Conservation (phyloP, 2,329 filamentous ascomycete species). For the Thermothelomyces thermophilus region DNA sequence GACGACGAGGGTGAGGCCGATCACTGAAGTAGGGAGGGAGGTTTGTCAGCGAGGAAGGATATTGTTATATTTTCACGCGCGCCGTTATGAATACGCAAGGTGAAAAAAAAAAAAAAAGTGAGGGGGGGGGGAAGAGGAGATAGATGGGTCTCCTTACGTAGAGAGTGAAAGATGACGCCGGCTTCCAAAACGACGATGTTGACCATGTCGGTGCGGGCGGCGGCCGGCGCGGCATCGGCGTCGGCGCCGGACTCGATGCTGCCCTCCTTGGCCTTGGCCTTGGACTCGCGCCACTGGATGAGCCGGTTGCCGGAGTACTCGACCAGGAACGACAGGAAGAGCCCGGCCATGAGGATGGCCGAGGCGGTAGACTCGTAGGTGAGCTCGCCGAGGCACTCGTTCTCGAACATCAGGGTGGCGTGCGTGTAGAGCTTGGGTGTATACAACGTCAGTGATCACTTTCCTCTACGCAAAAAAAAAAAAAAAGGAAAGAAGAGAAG, state of each 20-base stretch:
- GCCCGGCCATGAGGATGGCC: conserved; percentile 65
- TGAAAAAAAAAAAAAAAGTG: too few relatives aligned
- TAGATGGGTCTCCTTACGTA: conserved; percentile 40
- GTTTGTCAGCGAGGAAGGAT: conserved; percentile 3
- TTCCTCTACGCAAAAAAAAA: too few relatives aligned
- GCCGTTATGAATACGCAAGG: too few relatives aligned
- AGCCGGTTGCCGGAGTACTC: conserved; percentile 61
- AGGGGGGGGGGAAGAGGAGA: not conserved
- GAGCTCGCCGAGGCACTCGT: conserved; percentile 60
- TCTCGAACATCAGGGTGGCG: conserved; percentile 64
- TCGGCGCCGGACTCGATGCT: conserved; percentile 21
- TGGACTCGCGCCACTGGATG: conserved; percentile 33
- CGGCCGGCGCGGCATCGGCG: conserved; percentile 8
- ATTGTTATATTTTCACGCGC: too few relatives aligned
- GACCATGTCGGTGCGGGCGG: conserved; percentile 41
- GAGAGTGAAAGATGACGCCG: conserved; percentile 69
- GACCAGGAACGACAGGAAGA: conserved; percentile 65
- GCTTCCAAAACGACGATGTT: conserved; percentile 64
- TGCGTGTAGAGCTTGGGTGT: conserved; percentile 62
- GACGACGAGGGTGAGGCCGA: conserved; percentile 60
- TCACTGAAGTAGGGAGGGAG: conserved; percentile 36
- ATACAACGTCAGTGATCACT: not conserved
- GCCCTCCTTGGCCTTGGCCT: conserved; percentile 27
- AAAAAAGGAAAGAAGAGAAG: too few relatives aligned
- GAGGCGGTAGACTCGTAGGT: conserved; percentile 63